Evolutionary conservation across 495 filamentous ascomycete species (phyloP), one percentile per base, ranked within the genome.

Genomic region (Penicillium simplicissimum): DNA sequence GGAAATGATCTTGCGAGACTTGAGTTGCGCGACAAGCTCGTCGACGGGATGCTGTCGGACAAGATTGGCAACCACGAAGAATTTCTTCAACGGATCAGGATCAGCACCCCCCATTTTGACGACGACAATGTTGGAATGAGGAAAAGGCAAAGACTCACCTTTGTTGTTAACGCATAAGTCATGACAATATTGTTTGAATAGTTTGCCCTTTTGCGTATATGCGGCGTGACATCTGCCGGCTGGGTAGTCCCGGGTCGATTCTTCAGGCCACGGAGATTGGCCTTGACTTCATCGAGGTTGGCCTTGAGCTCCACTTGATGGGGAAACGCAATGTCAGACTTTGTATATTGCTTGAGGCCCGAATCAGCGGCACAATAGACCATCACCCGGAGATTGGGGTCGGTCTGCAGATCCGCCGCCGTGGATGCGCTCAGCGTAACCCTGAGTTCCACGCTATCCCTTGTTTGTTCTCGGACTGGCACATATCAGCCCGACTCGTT

Each of bases 161-260:
- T 96, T 61, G 84, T 81, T 1, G 95, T 98, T 55, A 96, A 80
- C 21, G 95, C 95, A 77, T 97, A 98, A 33, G 93, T 97, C 71
- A 98, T 84, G 10, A 87, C 82, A 56, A 98, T 76, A 35, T 79
- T 84, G 69, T 98, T 98, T 8, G 77, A 72, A 67, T 93, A 96
- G 35, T 81, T 80, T 14, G 84, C 58, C 55, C 84, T 87, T 37
- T 88, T 84, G 21, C 91, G 89, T 21, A 96, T 75, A 61, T 85
- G 82, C 60, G 80, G 79, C 14, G 95, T 98, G 45, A 98, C 88
- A 74, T 98, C 95, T 17, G 90, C 93, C 8, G 95, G 95, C 55
- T 90, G 85, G 34, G 95, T 97, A 33, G 95, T 94, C 25, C 95
- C 95, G 9, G 95, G 90, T 68, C 93, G 94, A 71, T 96, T 96